phyloP scores from a whole-genome alignment of 2,329 filamentous ascomycete species.

The Coniochaeta pulveracea region DNA sequence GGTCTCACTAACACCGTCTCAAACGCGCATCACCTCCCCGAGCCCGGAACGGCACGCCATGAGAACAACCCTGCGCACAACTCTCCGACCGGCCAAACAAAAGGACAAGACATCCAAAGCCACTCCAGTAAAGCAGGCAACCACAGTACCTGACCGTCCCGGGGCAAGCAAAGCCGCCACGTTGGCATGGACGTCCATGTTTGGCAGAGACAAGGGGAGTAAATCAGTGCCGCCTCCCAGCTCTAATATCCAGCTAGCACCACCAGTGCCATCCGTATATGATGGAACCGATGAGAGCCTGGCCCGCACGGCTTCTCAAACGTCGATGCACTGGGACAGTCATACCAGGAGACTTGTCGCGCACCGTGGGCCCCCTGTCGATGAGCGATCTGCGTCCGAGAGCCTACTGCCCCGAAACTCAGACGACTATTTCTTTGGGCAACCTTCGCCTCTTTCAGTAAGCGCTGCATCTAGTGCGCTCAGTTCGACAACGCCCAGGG shows the following conservation, averaged over 20 bases:
- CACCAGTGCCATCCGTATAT: no score
- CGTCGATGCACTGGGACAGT: conserved; percentile 36
- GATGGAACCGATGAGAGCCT: no score
- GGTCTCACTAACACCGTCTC: no score
- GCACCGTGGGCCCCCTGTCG: conserved; percentile 16
- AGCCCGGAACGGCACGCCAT: conserved; percentile 35
- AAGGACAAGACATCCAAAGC: conserved; percentile 29
- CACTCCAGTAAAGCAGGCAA: conserved; percentile 21
- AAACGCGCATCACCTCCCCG: no score
- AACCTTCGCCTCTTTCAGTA: conserved; percentile 37
- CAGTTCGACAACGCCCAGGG: conserved; percentile 19
- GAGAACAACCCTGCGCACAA: conserved; percentile 49
- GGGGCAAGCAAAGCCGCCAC: conserved; percentile 53
- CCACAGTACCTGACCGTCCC: conserved; percentile 33
- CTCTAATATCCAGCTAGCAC: conserved; percentile 7
- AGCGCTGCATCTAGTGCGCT: conserved; percentile 46
- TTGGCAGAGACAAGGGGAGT: conserved; percentile 22
- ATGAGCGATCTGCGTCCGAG: conserved; percentile 19
- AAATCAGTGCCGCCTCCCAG: conserved; percentile 10
- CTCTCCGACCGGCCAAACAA: conserved; percentile 29
- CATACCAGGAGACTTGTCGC: conserved; percentile 38
- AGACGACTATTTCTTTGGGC: conserved; percentile 24
- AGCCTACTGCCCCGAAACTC: no score
- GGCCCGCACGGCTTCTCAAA: neutral
- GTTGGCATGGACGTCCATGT: conserved; percentile 45